These are phyloP conservation scores for Camellia lanceoleosa DNA, from an alignment of 148 eudicot species.

Conservation along the genomic window DNA sequence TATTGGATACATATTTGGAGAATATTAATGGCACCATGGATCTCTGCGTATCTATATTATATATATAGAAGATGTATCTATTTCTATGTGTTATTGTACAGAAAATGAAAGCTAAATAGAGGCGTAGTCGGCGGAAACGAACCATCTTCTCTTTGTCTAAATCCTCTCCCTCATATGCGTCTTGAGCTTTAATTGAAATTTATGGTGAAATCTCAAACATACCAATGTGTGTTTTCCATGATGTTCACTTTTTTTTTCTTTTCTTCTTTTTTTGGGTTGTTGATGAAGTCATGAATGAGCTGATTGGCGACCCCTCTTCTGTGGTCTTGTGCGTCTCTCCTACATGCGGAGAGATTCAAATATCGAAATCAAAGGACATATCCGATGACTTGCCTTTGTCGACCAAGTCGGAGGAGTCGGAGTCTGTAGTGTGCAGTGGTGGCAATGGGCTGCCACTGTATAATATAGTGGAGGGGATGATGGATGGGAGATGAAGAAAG, in stretches of 20 bases:
- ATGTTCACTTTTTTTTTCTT: not conserved
- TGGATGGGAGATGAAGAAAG: conserved; percentile 18
- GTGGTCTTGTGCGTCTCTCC: not conserved
- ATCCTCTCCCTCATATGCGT: not conserved
- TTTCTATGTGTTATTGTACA: not conserved
- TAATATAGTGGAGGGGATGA: conserved; percentile 26
- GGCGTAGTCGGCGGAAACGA: not conserved
- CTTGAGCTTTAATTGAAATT: not conserved
- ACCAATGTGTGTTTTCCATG: not conserved
- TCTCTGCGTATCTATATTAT: conserved; percentile 9
- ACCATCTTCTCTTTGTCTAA: not conserved
- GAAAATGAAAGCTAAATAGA: not conserved
- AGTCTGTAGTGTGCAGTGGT: not conserved
- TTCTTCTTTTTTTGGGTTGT: not conserved
- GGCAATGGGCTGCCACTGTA: conserved; percentile 20
- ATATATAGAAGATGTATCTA: not conserved
- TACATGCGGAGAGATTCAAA: conserved; percentile 16
- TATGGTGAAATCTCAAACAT: not conserved
- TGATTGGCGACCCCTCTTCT: not conserved
- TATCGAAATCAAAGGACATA: conserved; percentile 49
- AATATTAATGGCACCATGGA: conserved; percentile 21
- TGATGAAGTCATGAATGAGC: not conserved
- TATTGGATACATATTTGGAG: conserved; percentile 5
- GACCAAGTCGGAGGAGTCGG: conserved; percentile 11
- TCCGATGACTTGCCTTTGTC: conserved; percentile 48